Evolutionary conservation across 2,329 filamentous ascomycete genomes (phyloP).

Genomic region (Cladosporium velox): DNA sequence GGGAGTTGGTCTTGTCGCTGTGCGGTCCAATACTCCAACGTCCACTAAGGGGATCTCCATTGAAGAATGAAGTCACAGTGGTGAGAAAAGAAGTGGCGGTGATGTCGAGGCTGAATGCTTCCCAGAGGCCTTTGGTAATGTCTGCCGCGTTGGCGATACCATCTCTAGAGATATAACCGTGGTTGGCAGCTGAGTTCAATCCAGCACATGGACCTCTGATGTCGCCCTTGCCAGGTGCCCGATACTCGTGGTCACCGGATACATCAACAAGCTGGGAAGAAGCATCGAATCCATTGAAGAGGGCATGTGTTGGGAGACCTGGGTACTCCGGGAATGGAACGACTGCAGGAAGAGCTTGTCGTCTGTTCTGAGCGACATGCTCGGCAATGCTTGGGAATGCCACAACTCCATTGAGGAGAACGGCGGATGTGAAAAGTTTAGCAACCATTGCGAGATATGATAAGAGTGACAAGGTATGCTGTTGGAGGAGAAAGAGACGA

Average conservation of each 20-base stretch:
- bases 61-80: neutral
- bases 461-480: neutral
- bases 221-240: slow-evolving; percentile 31
- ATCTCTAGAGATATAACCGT: slow-evolving; percentile 34
- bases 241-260: slow-evolving; percentile 29
- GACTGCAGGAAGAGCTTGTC: neutral
- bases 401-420: slow-evolving; percentile 25
- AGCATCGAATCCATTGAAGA: neutral
- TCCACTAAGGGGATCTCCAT: slow-evolving; percentile 26
- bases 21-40: slow-evolving; percentile 28
- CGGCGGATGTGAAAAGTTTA: slow-evolving; percentile 19
- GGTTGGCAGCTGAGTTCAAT: slow-evolving; percentile 22
- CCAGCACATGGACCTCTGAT: slow-evolving; percentile 38
- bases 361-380: neutral
- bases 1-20: slow-evolving; percentile 28
- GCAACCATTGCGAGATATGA: neutral
- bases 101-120: neutral
- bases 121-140: neutral
- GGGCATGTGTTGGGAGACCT: neutral
- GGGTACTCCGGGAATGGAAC: neutral
- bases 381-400: slow-evolving; percentile 31
- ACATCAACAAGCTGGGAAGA: neutral
- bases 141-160: slow-evolving; percentile 22
- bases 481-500: neutral
- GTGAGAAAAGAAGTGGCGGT: neutral